These are phyloP conservation scores for Phytopythium kandeliae DNA, from an alignment of 352 stramenopile species.

Conservation along the genomic window DNA sequence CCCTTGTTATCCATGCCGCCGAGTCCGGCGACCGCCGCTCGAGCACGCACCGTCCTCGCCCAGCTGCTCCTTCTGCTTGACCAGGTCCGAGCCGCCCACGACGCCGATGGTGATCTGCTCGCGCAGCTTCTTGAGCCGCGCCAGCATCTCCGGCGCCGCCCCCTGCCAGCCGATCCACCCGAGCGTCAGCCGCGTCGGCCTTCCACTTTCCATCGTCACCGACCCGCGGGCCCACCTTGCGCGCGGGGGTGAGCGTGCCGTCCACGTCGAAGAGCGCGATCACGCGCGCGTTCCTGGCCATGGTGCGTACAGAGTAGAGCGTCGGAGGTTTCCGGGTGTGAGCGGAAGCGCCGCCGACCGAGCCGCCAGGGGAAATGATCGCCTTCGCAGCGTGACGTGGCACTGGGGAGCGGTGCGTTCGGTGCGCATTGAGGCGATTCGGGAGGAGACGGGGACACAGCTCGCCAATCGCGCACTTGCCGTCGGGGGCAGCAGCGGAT, in stretches of 20 bases:
- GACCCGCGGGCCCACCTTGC: constrained; percentile 73
- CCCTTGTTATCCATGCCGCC: not conserved
- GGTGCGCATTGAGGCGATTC: too few relatives aligned
- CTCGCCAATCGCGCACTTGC: too few relatives aligned
- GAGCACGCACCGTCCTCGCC: constrained; percentile 80
- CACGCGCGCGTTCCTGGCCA: constrained; percentile 87
- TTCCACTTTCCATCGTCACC: too few relatives aligned
- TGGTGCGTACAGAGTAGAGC: constrained; percentile 10
- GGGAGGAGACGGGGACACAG: too few relatives aligned
- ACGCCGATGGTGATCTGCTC: constrained; percentile 96
- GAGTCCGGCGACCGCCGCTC: not conserved
- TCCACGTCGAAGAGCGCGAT: constrained; percentile 99
- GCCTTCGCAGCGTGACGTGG: too few relatives aligned
- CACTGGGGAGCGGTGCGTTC: too few relatives aligned
- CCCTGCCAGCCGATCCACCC: constrained; percentile 23
- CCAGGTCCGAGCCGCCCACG: constrained; percentile 97
- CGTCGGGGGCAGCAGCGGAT: too few relatives aligned
- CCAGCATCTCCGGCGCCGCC: constrained; percentile 90
- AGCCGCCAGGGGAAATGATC: too few relatives aligned
- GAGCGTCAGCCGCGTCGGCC: not conserved
- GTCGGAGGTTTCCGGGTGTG: constrained; percentile 1
- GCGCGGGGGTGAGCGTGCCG: constrained; percentile 95
- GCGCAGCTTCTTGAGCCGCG: constrained; percentile 92
- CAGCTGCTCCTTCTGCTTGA: constrained; percentile 99
- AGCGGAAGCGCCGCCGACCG: too few relatives aligned